These are phyloP conservation scores for Candida endomychidarum DNA, from an alignment of 805 yeast genomes.

Conservation along the genomic window DNA sequence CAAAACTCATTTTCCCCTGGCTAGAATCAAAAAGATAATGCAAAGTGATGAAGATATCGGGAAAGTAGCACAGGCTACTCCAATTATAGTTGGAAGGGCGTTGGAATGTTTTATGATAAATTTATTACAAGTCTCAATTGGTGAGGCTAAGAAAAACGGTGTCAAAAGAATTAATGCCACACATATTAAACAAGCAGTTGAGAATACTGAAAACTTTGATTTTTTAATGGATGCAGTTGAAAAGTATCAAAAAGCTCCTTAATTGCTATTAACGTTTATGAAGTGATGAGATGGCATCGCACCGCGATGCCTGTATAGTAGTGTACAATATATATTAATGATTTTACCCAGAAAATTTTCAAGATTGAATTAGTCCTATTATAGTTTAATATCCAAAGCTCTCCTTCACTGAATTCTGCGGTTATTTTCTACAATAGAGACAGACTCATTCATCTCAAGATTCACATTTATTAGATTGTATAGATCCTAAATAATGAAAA, in stretches of 20 bases:
- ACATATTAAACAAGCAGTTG: slow-evolving; percentile 80
- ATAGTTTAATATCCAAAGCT: too few relatives aligned
- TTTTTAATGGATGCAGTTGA: slow-evolving; percentile 77
- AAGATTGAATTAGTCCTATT: background rate
- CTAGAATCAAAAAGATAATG: slow-evolving; percentile 94
- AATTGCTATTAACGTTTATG: slow-evolving; percentile 22
- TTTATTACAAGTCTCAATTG: slow-evolving; percentile 78
- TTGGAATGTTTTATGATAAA: slow-evolving; percentile 89
- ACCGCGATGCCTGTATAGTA: slow-evolving; percentile 8
- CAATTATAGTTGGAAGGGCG: slow-evolving; percentile 96
- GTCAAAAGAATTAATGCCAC: slow-evolving; percentile 79
- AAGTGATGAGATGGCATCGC: slow-evolving; percentile 6
- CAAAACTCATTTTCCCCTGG: slow-evolving; percentile 86
- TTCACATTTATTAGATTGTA: too few relatives aligned
- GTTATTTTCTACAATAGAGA: too few relatives aligned
- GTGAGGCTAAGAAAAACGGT: slow-evolving; percentile 72
- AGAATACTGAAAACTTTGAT: slow-evolving; percentile 87
- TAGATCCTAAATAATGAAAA: too few relatives aligned
- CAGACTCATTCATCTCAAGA: too few relatives aligned
- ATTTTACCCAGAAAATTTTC: too few relatives aligned
- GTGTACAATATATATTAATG: slow-evolving; percentile 1
- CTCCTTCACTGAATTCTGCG: too few relatives aligned
- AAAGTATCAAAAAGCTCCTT: slow-evolving; percentile 41
- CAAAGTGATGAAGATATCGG: slow-evolving; percentile 98
- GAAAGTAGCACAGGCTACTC: slow-evolving; percentile 97